Evolutionary conservation across 2,329 filamentous ascomycete genomes (phyloP).

Genomic region (Mycosphaerella sp.): DNA sequence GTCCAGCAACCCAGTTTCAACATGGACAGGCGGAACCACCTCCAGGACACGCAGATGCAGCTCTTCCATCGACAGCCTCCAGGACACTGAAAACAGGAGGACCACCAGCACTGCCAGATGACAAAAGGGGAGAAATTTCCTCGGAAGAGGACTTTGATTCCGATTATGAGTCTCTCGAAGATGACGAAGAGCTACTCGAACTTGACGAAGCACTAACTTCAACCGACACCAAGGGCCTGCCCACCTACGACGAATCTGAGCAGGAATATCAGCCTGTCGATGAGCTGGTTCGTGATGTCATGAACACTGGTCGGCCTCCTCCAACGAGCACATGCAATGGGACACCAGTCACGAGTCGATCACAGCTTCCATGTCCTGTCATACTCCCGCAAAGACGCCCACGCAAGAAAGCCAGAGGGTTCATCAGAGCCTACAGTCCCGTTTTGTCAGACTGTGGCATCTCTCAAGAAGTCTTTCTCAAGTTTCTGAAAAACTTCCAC

Average conservation of each 20-base stretch:
- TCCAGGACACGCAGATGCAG: conserved; percentile 13
- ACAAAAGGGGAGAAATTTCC: conserved; percentile 4
- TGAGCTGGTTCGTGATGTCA: conserved; percentile 24
- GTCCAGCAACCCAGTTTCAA: not conserved
- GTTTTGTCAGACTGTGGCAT: conserved; percentile 44
- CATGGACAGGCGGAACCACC: not conserved
- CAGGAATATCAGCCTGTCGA: conserved; percentile 15
- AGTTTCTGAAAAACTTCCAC: conserved; percentile 46
- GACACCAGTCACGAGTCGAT: not conserved
- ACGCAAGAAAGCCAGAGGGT: conserved; percentile 44
- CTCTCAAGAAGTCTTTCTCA: conserved; percentile 44
- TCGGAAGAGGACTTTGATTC: conserved; percentile 7
- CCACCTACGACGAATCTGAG: conserved; percentile 28
- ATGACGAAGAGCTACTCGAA: conserved; percentile 30
- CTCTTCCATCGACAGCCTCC: not conserved
- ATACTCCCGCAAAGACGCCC: conserved; percentile 50
- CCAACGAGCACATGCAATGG: not conserved
- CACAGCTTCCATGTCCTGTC: conserved; percentile 40
- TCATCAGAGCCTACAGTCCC: conserved; percentile 50
- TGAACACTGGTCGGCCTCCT: conserved; percentile 3
- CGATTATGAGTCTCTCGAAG: conserved; percentile 22
- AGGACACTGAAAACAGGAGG: conserved; percentile 4
- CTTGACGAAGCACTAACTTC: conserved; percentile 27
- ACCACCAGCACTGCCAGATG: not conserved
- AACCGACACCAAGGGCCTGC: conserved; percentile 18